A percentile compares a stretch with the other conserved stretches of the same genome.
phyloP scores from a whole-genome alignment of 164 flowering plant species.

The Paratinospora sagittata region DNA sequence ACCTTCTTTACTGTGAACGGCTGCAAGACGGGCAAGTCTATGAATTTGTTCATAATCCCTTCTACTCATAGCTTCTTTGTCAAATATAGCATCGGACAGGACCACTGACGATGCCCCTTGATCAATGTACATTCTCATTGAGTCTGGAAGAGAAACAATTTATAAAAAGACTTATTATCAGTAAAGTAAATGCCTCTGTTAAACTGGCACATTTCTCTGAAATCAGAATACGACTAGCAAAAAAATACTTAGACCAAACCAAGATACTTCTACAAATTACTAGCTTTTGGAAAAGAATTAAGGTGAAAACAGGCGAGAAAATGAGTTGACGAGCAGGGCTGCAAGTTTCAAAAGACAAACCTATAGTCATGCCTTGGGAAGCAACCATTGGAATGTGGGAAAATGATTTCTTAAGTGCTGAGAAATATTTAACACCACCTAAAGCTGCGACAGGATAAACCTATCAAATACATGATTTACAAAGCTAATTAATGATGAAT shows the following conservation, averaged over 20 bases:
- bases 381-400: constrained; percentile 32
- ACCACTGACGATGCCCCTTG: constrained; percentile 70
- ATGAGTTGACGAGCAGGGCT: not conserved
- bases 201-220: not conserved
- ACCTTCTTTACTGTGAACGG: constrained; percentile 35
- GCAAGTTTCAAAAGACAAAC: constrained; percentile 9
- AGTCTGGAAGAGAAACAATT: constrained; percentile 32
- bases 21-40: constrained; percentile 43
- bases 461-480: constrained; percentile 11
- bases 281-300: not conserved
- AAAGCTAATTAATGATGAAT: not conserved
- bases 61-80: constrained; percentile 45
- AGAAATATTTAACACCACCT: constrained; percentile 29
- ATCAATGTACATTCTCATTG: constrained; percentile 39
- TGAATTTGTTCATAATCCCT: constrained; percentile 36
- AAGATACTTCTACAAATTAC: too few relatives aligned
- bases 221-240: not conserved
- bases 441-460: constrained; percentile 31
- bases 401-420: constrained; percentile 30
- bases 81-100: constrained; percentile 74
- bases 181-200: too few relatives aligned
- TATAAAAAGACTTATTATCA: too few relatives aligned
- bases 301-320: not conserved
- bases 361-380: constrained; percentile 32
- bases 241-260: too few relatives aligned